phyloP scores from a whole-genome alignment of 495 filamentous ascomycete genomes.

The Penicillium pulvis region DNA sequence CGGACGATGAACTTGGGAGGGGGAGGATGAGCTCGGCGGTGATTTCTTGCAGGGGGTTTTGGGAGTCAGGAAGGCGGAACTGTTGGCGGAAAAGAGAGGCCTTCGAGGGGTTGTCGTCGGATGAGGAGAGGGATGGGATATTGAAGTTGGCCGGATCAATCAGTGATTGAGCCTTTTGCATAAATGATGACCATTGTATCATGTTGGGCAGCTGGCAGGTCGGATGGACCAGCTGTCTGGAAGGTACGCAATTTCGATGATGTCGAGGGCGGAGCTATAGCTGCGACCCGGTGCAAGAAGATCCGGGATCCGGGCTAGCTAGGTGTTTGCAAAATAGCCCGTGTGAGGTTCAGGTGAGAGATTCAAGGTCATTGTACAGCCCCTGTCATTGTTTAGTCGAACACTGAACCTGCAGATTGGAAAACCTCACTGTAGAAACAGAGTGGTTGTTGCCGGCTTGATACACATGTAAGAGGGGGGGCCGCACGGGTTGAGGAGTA shows the following conservation, averaged over 20 bases:
- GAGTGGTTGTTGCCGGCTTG: slow-evolving; percentile 26
- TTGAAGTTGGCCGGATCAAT: slow-evolving; percentile 77
- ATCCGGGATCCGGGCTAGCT: too few species aligned
- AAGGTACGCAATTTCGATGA: slow-evolving; percentile 21
- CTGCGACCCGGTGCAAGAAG: slow-evolving; percentile 26
- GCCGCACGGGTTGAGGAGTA: slow-evolving; percentile 12
- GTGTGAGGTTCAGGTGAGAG: slow-evolving; percentile 21
- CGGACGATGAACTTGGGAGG: slow-evolving; percentile 50
- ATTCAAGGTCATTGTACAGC: slow-evolving; percentile 35
- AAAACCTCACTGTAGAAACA: slow-evolving; percentile 15
- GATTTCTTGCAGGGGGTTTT: slow-evolving; percentile 92
- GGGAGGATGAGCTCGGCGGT: slow-evolving; percentile 90
- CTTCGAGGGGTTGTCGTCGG: slow-evolving; percentile 83
- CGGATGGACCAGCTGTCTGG: slow-evolving; percentile 1
- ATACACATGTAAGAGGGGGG: slow-evolving; percentile 30
- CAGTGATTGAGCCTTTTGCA: slow-evolving; percentile 92
- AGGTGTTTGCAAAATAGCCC: slow-evolving; percentile 29
- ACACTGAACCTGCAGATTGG: slow-evolving; percentile 22
- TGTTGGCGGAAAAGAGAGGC: slow-evolving; percentile 91
- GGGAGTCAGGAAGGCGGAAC: slow-evolving; percentile 89
- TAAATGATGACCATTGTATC: slow-evolving; percentile 82
- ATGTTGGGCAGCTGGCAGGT: slow-evolving; percentile 41
- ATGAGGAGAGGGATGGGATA: slow-evolving; percentile 63
- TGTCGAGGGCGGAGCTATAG: slow-evolving; percentile 33
- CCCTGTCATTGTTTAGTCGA: slow-evolving; percentile 26